These are phyloP conservation scores for Taiozyma sp. DNA, from an alignment of 1,139 yeast species.

Conservation along the genomic window DNA sequence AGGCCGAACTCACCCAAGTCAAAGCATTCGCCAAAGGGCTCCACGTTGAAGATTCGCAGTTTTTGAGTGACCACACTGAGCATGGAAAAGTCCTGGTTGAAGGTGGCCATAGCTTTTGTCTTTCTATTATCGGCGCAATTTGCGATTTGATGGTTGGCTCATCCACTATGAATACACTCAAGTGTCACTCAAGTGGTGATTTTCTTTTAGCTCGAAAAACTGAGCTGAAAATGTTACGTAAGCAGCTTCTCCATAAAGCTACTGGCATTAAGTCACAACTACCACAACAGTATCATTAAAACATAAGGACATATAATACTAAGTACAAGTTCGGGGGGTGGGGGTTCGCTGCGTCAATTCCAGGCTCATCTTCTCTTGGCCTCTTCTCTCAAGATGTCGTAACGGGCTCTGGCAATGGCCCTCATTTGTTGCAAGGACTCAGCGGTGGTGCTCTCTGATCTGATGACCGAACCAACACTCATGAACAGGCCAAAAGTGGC, in stretches of 20 bases:
- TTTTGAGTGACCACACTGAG: constrained; percentile 50
- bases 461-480: constrained; percentile 91
- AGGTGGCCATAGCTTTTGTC: constrained; percentile 16
- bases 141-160: not conserved
- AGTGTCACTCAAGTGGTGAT: not conserved
- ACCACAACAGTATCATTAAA: not conserved
- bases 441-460: constrained; percentile 49
- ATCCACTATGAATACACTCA: not conserved
- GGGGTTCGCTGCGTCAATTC: too few relatives aligned
- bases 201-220: not conserved
- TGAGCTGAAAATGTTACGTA: not conserved
- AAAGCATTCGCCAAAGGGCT: constrained; percentile 55
- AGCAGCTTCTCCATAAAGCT: not conserved
- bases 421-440: constrained; percentile 17
- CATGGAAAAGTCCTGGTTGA: constrained; percentile 54
- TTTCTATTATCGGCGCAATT: too few relatives aligned
- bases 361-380: constrained; percentile 13
- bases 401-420: constrained; percentile 23
- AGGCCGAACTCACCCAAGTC: constrained; percentile 22
- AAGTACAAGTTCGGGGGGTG: not conserved
- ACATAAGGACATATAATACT: not conserved
- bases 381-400: constrained; percentile 18
- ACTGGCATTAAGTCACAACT: not conserved
- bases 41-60: constrained; percentile 50
- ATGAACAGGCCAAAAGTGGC: constrained; percentile 95